Evolutionary conservation across 176 grass and related monocot genomes (phyloP).

Genomic region (maize (Zea mays)): Zm-B73-REFERENCE-NAM-5.0 NC_050102.1:175666001-175666500

Average conservation of each 20-base stretch:
- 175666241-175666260: background rate
- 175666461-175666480: too few relatives aligned
- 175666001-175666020: background rate
- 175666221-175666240: background rate
- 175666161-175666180: background rate
- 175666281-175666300: too few relatives aligned
- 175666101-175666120: background rate
- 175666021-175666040: background rate
- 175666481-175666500: too few relatives aligned
- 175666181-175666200: background rate
- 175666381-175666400: too few relatives aligned
- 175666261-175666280: too few relatives aligned
- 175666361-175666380: too few relatives aligned
- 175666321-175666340: too few relatives aligned
- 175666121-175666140: background rate
- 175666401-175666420: too few relatives aligned
- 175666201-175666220: slow-evolving; percentile 2
- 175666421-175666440: too few relatives aligned
- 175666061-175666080: slow-evolving; percentile 14
- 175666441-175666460: too few relatives aligned
- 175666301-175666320: too few relatives aligned
- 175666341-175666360: too few relatives aligned
- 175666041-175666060: slow-evolving; percentile 22
- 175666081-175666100: slow-evolving; percentile 15
- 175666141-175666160: background rate